Evolutionary conservation across 225 moss, liverwort and hornwort genomes (phyloP), one percentile per base, ranked within the genome.

Genomic region (Pseudoscleropodium purum): DNA sequence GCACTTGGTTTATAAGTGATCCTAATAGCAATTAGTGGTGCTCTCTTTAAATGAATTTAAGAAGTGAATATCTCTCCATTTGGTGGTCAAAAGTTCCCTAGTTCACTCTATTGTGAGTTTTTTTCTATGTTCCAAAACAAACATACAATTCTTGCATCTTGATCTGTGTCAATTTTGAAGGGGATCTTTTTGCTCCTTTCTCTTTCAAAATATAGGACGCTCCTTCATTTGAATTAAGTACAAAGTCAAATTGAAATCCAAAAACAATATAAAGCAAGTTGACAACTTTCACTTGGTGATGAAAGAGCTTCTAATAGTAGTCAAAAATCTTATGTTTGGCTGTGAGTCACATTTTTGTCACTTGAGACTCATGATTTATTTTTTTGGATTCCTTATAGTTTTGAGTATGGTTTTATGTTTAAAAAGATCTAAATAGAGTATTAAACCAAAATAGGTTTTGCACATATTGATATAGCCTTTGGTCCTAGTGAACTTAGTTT

Each of bases 71-170:
- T 10, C 3, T 45, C 10, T 73, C 3, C 18, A 74, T 10, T 45
- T 43, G 2, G 16, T 0, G 1, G 17, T 8, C 30, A 45, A 74
- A 74, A 45, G 11, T 74, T 45, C 1, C 4, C 5, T 30, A 30
- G 7, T 30, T 30, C 73, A 74, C 10, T 74, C 17, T 0, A 29
- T 0, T 1, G 16, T 10, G 10, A 45, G 3, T 74, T 45, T 0
- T 43, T 17, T 74, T 45, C 6, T 74, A 45, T 45, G 3, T 29
- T 29, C 29, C 5, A 74, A 0, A 10, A 15, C 10, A 10, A 9
- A 43, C 6, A 30, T 0, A 9, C 16, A 43, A 29, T 27, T 74
- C 45, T 74, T 29, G 29, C 29, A 74, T 74, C 45, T 0, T 74
- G 3, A 17, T 74, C 45, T 2, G 0, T 74, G 11, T 29, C 14